Percentiles rank a stretch among this genome's conserved stretches.
Conservation (phyloP, 108 stramenopile species). For the Nannochloropsis salina region DNA sequence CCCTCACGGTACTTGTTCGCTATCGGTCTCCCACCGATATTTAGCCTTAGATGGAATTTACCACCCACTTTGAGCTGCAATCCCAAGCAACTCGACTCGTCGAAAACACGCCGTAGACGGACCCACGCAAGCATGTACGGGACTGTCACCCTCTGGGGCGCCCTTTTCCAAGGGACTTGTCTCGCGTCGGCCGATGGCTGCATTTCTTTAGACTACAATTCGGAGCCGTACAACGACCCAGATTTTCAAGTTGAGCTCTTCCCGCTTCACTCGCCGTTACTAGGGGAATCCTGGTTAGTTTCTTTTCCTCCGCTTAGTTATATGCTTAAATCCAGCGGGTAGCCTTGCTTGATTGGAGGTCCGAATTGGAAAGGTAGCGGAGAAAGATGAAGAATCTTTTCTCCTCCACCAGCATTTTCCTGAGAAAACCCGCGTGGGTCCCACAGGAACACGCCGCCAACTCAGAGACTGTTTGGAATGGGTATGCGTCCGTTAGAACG, state of each 20-base stretch:
- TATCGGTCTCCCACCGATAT: constrained; percentile 89
- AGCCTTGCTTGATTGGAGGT: constrained; percentile 66
- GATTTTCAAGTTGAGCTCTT: constrained; percentile 77
- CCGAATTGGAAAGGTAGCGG: constrained; percentile 38
- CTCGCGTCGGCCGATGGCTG: constrained; percentile 57
- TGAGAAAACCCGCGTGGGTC: no score
- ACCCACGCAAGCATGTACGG: constrained; percentile 65
- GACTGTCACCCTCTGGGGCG: constrained; percentile 85
- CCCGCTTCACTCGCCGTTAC: constrained; percentile 94
- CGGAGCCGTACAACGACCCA: constrained; percentile 38
- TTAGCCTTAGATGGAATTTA: constrained; percentile 94
- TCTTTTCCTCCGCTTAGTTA: constrained; percentile 94
- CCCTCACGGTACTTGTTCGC: constrained; percentile 90
- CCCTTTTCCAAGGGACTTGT: constrained; percentile 83
- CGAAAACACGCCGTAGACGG: constrained; percentile 60
- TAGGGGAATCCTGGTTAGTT: constrained; percentile 89
- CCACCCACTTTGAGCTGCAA: constrained; percentile 89
- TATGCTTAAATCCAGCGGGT: constrained; percentile 97
- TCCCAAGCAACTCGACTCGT: constrained; percentile 92
- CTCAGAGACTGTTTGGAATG: constrained; percentile 15
- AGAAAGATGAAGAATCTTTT: background rate
- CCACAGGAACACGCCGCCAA: constrained; percentile 9
- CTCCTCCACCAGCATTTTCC: no score
- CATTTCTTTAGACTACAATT: constrained; percentile 77
- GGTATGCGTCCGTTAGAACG: constrained; percentile 7